Evolutionary conservation across 768 basidiomycete genomes (phyloP).

Genomic region (Phallus indusiatus): DNA sequence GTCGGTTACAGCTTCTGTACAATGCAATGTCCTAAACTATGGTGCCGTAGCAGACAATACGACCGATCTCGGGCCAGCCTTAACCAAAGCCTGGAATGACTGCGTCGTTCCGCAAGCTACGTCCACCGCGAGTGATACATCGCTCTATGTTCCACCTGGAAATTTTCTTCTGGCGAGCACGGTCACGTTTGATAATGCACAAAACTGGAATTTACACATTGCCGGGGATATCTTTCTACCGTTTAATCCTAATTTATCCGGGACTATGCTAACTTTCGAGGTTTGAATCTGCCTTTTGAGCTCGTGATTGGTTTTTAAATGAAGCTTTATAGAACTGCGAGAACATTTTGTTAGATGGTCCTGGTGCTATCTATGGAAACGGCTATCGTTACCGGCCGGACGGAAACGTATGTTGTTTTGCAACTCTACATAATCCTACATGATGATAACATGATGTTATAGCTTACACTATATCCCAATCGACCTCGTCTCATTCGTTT

Average conservation of each 20-base stretch:
- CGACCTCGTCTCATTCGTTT: constrained; percentile 20
- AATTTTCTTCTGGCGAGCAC: constrained; percentile 15
- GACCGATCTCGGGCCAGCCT: constrained; percentile 20
- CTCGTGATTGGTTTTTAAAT: not conserved
- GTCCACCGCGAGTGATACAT: constrained; percentile 13
- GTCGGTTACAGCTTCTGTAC: not conserved
- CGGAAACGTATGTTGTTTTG: constrained; percentile 11
- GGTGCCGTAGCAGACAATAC: constrained; percentile 19
- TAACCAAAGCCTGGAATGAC: constrained; percentile 15
- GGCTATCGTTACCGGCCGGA: constrained; percentile 18
- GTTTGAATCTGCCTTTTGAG: not conserved
- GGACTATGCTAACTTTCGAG: constrained; percentile 19
- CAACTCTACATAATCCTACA: not conserved
- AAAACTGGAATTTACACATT: constrained; percentile 19
- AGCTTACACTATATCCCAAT: constrained; percentile 15
- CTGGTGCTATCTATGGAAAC: constrained; percentile 19
- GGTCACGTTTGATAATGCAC: constrained; percentile 16
- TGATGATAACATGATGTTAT: not conserved
- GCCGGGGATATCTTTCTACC: constrained; percentile 16
- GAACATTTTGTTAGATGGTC: constrained; percentile 10
- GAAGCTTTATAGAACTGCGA: not conserved
- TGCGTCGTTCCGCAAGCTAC: constrained; percentile 17
- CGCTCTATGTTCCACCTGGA: constrained; percentile 18
- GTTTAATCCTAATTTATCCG: constrained; percentile 14
- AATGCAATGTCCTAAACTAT: constrained; percentile 19